phyloP scores from a whole-genome alignment of 139 green algal genomes.

The Astrephomene gubernaculifera region DNA sequence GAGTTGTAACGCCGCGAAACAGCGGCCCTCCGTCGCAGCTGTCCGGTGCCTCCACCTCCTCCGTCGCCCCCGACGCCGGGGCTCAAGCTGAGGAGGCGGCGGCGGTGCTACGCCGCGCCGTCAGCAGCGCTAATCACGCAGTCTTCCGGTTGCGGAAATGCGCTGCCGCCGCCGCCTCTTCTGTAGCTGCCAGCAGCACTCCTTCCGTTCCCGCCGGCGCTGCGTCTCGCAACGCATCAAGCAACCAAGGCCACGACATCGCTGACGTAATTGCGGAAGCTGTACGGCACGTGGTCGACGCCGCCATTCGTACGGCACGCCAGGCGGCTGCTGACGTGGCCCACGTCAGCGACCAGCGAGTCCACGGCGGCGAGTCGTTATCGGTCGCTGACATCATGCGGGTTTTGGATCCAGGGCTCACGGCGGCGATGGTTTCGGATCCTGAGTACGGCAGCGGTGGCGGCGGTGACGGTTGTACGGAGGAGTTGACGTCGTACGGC shows the following conservation, averaged over 20 bases:
- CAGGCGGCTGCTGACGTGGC: not conserved
- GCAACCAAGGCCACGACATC: not conserved
- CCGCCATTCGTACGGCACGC: not conserved
- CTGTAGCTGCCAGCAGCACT: too few species aligned
- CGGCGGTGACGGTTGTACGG: not conserved
- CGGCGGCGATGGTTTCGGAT: too few species aligned
- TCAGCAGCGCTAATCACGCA: slow-evolving; percentile 6
- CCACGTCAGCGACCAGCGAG: too few species aligned
- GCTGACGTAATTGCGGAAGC: not conserved
- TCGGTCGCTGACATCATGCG: not conserved
- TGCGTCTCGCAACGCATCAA: too few species aligned
- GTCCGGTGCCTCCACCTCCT: too few species aligned
- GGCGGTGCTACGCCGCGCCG: slow-evolving; percentile 6
- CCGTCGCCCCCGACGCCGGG: not conserved
- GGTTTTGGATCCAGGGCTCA: not conserved
- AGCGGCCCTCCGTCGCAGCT: too few species aligned
- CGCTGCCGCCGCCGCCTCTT: not conserved
- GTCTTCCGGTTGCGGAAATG: slow-evolving; percentile 17
- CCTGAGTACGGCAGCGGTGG: not conserved
- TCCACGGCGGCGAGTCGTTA: not conserved
- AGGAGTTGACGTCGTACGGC: not conserved
- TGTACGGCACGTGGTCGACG: not conserved
- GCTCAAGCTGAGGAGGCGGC: not conserved
- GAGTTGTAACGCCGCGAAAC: too few species aligned
- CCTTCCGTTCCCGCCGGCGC: too few species aligned